Conservation (phyloP, 129 eudicot species). For the Silybum marianum region DNA sequence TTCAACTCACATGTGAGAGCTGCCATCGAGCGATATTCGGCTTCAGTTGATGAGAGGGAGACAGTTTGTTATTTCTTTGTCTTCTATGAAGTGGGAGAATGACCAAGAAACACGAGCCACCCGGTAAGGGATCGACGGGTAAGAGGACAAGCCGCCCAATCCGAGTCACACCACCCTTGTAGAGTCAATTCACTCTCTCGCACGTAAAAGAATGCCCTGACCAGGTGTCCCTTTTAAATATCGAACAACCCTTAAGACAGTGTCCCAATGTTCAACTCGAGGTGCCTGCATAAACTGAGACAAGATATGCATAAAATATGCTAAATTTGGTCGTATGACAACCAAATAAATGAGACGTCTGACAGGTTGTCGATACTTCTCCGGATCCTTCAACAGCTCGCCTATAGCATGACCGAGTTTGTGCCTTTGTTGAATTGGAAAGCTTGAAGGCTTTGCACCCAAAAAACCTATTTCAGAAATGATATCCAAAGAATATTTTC, state of each 20-base stretch:
- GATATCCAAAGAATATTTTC: no score
- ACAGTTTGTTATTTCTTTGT: not conserved
- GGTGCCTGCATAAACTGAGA: not conserved
- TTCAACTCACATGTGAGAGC: no score
- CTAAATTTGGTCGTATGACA: not conserved
- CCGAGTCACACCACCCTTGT: not conserved
- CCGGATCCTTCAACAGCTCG: no score
- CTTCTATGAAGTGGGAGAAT: not conserved
- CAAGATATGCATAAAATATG: not conserved
- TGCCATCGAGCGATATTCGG: no score
- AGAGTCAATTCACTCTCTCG: not conserved
- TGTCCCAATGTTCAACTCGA: not conserved
- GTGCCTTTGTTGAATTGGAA: no score
- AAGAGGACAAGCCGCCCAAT: no score
- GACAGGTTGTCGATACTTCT: no score
- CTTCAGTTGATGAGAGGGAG: not conserved
- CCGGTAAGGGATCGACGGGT: no score
- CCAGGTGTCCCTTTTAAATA: not conserved
- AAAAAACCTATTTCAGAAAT: no score
- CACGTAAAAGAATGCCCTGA: not conserved
- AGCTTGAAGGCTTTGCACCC: no score
- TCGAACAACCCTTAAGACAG: not conserved
- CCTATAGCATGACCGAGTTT: no score
- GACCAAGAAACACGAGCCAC: not conserved
- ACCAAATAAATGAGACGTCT: no score